These are phyloP conservation scores for Fusarium anthophilum DNA, from an alignment of 2,329 filamentous ascomycete genomes.

Conservation along the genomic window DNA sequence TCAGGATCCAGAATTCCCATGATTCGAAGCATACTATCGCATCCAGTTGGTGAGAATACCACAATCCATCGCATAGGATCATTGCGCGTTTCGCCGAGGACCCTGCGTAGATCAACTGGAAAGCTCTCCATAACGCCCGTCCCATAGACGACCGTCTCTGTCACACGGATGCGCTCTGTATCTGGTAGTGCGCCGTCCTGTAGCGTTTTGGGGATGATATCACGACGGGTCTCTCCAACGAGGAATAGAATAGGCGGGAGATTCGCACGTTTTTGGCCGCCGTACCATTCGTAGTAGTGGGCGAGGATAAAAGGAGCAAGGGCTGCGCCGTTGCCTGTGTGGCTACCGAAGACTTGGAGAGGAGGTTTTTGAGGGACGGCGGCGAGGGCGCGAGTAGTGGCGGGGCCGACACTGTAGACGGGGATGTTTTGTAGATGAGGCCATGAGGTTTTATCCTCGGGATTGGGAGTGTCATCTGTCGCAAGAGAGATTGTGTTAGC, in stretches of 20 bases:
- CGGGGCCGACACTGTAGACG: conserved; percentile 83
- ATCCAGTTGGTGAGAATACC: conserved; percentile 75
- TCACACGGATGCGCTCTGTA: conserved; percentile 68
- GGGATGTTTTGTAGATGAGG: conserved; percentile 65
- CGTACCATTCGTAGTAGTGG: conserved; percentile 72
- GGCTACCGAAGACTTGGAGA: conserved; percentile 76
- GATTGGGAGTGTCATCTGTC: conserved; percentile 17
- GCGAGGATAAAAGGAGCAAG: conserved; percentile 81
- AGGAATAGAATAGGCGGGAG: conserved; percentile 82
- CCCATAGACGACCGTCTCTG: conserved; percentile 86
- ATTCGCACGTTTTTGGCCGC: conserved; percentile 46
- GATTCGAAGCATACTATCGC: conserved; percentile 66
- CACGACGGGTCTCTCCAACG: conserved; percentile 87
- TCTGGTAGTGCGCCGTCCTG: conserved; percentile 64
- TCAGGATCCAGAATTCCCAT: conserved; percentile 61
- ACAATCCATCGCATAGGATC: conserved; percentile 72
- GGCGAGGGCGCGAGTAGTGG: conserved; percentile 78
- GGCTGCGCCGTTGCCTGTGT: conserved; percentile 85
- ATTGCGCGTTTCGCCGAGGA: conserved; percentile 57
- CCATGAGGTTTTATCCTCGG: conserved; percentile 49
- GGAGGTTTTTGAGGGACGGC: conserved; percentile 60
- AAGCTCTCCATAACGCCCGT: conserved; percentile 87
- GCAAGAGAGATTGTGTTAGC: neutral
- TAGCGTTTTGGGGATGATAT: conserved; percentile 87
- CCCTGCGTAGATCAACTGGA: conserved; percentile 67